Evolutionary conservation across 257 asterid genomes (phyloP), one percentile per base, ranked within the genome.

Genomic region (Przewalskia tangutica): DNA sequence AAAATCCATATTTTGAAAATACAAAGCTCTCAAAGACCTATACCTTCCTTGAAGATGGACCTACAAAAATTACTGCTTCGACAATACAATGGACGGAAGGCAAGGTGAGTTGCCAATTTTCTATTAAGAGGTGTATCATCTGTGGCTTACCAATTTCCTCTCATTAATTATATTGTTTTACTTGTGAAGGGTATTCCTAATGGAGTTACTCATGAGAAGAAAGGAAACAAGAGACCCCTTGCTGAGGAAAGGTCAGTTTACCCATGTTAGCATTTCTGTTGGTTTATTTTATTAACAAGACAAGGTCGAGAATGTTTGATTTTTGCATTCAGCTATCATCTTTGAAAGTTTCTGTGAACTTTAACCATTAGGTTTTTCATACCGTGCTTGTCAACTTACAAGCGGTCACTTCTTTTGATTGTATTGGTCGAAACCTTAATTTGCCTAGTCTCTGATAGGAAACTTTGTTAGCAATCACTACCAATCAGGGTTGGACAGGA

Each of bases 81-180:
- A 73, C 94, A 67, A 94, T 96, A 34, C 92, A 91, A 82, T 96
- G 99, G 99, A 96, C 89, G 86, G 95, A 94, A 80, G 98, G 97
- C 89, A 89, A 83, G 95, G 98, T 95, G 86, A 89, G 94, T 54
- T 83, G 77, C 81, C 54, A 62, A 7, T 77, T 50, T 40, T 83
- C 6, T 40, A 13, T 18, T 23, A 67, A 38, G 75, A 16, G 27
- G 4, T 38, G 51, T 8, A 36, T 20, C 23, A 12, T 6, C 17
- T 13, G 14, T 4, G 66, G 23, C 80, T 77, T 77, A 8, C 77
- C 51, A 71, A 23, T 60, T 76, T 83, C 58, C 70, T 77, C 18
- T 79, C 53, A 78, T 85, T 83, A 51, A 83, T 84, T 54, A 81
- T 60, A 53, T 4, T 63, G n/a, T 81, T 76, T 88, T 86, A 54